These are phyloP conservation scores for Oidium heveae DNA, from an alignment of 2,329 filamentous ascomycete genomes.

Conservation along the genomic window DNA sequence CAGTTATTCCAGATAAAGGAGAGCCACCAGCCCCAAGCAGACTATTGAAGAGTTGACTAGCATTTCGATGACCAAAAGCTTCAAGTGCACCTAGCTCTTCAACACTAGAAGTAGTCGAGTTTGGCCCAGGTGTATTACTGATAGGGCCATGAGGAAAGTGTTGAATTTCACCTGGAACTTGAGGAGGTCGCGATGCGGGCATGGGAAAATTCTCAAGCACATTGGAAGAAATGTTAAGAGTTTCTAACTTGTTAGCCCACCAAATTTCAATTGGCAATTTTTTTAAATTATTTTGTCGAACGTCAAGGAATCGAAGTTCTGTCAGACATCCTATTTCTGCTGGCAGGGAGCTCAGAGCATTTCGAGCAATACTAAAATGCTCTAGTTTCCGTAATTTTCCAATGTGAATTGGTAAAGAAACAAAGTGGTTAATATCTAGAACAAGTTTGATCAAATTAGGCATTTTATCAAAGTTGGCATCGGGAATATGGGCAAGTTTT, in stretches of 20 bases:
- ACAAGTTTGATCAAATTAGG: slow-evolving; percentile 68
- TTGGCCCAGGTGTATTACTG: slow-evolving; percentile 5
- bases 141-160: slow-evolving; percentile 3
- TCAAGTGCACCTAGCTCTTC: slow-evolving; percentile 51
- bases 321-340: slow-evolving; percentile 67
- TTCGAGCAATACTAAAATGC: slow-evolving; percentile 82
- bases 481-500: slow-evolving; percentile 68
- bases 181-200: slow-evolving; percentile 43
- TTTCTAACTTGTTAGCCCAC: slow-evolving; percentile 78
- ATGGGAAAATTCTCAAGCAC: slow-evolving; percentile 80
- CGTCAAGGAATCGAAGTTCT: slow-evolving; percentile 65
- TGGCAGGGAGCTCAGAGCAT: slow-evolving; percentile 63
- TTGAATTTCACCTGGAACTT: slow-evolving; percentile 26
- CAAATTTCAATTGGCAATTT: slow-evolving; percentile 83
- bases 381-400: slow-evolving; percentile 64
- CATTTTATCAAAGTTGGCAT: slow-evolving; percentile 70
- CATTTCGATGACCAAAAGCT: slow-evolving; percentile 39
- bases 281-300: slow-evolving; percentile 81
- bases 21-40: slow-evolving; percentile 53
- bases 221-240: slow-evolving; percentile 85
- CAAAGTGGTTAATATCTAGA: slow-evolving; percentile 87
- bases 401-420: slow-evolving; percentile 64
- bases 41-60: slow-evolving; percentile 62
- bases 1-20: slow-evolving; percentile 30
- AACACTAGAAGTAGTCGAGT: slow-evolving; percentile 40